Evolutionary conservation across 768 basidiomycete species (phyloP), one percentile per base, ranked within the genome.

Genomic region (Myochromella boudieri): DNA sequence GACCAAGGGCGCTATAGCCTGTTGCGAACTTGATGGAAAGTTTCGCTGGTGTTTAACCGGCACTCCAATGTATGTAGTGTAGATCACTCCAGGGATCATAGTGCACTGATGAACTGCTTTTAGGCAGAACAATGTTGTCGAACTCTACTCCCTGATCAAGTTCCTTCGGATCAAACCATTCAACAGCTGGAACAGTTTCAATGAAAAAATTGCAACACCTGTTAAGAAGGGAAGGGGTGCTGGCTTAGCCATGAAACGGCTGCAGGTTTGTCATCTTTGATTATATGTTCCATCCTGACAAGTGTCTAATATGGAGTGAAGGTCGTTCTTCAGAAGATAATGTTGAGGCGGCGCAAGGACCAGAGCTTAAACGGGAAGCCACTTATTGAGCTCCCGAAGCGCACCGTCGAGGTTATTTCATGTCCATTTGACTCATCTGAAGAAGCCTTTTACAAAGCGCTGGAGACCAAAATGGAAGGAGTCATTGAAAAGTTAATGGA

Each of bases 1-100:
- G 27, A 89, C 86, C 0, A 88, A 91, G 59, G 80, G 79, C 24
- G 82, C 91, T 2, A 71, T 84, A 28, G 92, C 90, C 0, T 91
- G 91, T 49, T 88, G 82, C 49, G 86, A 74, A 5, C 71, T 95
- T n/a, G 64, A 84, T 37, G 77, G 79, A 11, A 90, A 87, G 58
- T 93, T 78, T 64, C 75, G 89, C 43, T 97, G 94, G 94, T 90
- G 86, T 63, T 67, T 95, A 46, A 94, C 91, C 5, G 93, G 87
- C 22, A 90, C 88, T 15, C 87, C 88, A 0, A 78, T 90, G 85
- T 84, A 54, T 42, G 75, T 62, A 33, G n/a, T 31, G 21, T 17
- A 18, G 26, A 9, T 6, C 18, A 25, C 21, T 21, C 6, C n/a
- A 21, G 27, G 24, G 36, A 64, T 67, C 4, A 57, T 42, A n/a